phyloP scores from a whole-genome alignment of 768 basidiomycete species.

The Lactarius hengduanensis region DNA sequence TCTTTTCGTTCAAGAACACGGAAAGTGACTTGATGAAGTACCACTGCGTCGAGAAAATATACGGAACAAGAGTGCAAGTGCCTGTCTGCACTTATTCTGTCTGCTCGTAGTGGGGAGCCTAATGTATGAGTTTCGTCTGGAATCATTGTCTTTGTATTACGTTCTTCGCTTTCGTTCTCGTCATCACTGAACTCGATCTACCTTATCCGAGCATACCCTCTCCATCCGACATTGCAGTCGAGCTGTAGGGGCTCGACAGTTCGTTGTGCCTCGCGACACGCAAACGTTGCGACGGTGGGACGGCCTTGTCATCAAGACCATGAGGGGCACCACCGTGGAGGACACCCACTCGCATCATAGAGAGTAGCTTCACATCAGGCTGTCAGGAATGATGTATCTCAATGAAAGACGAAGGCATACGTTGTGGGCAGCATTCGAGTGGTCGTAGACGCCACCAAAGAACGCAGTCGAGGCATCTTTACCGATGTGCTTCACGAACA shows the following conservation, averaged over 20 bases:
- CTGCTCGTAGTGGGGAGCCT: background rate
- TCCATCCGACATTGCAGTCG: constrained; percentile 37
- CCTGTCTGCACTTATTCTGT: background rate
- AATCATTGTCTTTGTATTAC: background rate
- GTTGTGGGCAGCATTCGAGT: constrained; percentile 87
- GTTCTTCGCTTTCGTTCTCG: background rate
- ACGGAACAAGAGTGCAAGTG: background rate
- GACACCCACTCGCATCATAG: constrained; percentile 61
- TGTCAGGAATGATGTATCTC: constrained; percentile 9
- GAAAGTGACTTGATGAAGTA: background rate
- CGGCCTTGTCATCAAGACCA: constrained; percentile 45
- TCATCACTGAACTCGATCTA: background rate
- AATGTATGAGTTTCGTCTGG: constrained; percentile 1
- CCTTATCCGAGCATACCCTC: constrained; percentile 37
- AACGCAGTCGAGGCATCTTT: constrained; percentile 92
- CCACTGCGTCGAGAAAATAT: background rate
- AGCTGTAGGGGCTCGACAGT: constrained; percentile 37
- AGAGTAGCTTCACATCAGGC: constrained; percentile 40
- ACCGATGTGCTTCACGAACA: constrained; percentile 81
- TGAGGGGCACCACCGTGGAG: constrained; percentile 54
- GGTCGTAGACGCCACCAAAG: constrained; percentile 89
- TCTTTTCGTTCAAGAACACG: background rate
- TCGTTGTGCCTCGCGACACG: constrained; percentile 43
- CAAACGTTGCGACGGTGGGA: constrained; percentile 51
- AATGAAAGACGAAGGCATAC: constrained; percentile 40